These are phyloP conservation scores for Calonectria hawksworthii DNA, from an alignment of 2,329 filamentous ascomycete genomes.

Conservation along the genomic window DNA sequence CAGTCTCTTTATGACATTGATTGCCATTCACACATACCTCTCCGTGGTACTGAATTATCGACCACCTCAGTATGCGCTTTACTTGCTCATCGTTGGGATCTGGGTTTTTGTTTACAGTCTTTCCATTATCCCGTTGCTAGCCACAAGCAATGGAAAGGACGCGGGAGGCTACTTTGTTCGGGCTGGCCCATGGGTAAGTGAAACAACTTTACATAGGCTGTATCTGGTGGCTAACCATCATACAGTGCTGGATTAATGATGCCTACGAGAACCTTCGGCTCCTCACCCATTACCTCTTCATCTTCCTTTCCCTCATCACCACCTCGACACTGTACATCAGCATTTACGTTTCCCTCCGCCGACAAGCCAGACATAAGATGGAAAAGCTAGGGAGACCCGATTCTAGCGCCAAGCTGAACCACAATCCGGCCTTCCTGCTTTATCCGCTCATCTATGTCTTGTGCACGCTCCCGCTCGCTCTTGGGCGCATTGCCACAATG, in stretches of 20 bases:
- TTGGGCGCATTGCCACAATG: slow-evolving; percentile 74
- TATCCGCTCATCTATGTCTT: slow-evolving; percentile 78
- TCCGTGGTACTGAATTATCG: slow-evolving; percentile 70
- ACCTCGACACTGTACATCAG: slow-evolving; percentile 55
- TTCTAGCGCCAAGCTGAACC: slow-evolving; percentile 34
- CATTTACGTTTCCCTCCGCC: slow-evolving; percentile 55
- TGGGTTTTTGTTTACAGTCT: slow-evolving; percentile 73
- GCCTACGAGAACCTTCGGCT: slow-evolving; percentile 68
- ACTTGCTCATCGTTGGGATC: slow-evolving; percentile 58
- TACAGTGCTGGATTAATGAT: slow-evolving; percentile 74
- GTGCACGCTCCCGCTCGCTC: slow-evolving; percentile 75
- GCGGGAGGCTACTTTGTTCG: slow-evolving; percentile 68
- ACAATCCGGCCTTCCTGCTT: slow-evolving; percentile 69
- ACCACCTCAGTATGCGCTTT: slow-evolving; percentile 65
- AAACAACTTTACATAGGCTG: neutral
- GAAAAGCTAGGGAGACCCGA: neutral
- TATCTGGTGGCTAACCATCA: neutral
- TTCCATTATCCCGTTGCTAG: slow-evolving; percentile 63
- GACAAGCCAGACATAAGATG: slow-evolving; percentile 26
- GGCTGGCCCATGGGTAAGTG: slow-evolving; percentile 71
- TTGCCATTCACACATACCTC: slow-evolving; percentile 76
- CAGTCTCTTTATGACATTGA: slow-evolving; percentile 75
- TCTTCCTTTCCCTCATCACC: slow-evolving; percentile 59
- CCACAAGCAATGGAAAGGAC: slow-evolving; percentile 56
- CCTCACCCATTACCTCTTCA: slow-evolving; percentile 74